phyloP scores from a whole-genome alignment of 2,329 filamentous ascomycete genomes.

The Emmonsia crescens region DNA sequence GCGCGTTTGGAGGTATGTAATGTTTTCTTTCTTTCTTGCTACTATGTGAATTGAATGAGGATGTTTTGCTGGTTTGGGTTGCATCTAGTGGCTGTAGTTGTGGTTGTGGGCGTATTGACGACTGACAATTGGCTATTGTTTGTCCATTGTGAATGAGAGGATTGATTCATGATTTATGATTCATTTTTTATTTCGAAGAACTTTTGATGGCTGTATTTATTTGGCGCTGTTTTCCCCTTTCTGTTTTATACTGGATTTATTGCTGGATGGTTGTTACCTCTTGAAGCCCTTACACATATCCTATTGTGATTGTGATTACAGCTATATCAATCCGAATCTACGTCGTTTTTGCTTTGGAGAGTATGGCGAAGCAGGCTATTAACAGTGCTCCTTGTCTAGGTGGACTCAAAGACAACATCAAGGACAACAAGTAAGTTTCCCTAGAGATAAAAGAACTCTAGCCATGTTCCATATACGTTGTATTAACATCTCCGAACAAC shows the following conservation, averaged over 20 bases:
- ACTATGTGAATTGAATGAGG: background rate
- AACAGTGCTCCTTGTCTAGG: slow-evolving; percentile 14
- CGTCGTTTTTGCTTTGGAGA: background rate
- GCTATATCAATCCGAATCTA: background rate
- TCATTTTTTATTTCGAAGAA: too few relatives aligned
- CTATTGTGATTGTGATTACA: background rate
- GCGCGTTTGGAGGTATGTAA: slow-evolving; percentile 32
- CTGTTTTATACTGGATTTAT: background rate
- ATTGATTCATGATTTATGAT: too few relatives aligned
- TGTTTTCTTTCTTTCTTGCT: background rate
- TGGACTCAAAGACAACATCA: slow-evolving; percentile 10
- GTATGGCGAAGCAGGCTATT: background rate
- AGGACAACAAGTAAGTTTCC: slow-evolving; percentile 7
- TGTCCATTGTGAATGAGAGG: background rate
- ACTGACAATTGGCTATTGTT: background rate
- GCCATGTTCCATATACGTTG: slow-evolving; percentile 4
- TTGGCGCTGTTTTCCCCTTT: background rate
- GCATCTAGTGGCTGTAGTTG: background rate
- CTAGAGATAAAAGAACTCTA: background rate
- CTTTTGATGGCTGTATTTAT: background rate
- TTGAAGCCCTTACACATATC: background rate
- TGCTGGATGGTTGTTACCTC: background rate
- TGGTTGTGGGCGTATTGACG: background rate
- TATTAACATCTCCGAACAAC: slow-evolving; percentile 15
- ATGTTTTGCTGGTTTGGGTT: background rate